Evolutionary conservation across 2,329 filamentous ascomycete species (phyloP).

Genomic region (Ophiocordyceps camponoti-leonardi): DNA sequence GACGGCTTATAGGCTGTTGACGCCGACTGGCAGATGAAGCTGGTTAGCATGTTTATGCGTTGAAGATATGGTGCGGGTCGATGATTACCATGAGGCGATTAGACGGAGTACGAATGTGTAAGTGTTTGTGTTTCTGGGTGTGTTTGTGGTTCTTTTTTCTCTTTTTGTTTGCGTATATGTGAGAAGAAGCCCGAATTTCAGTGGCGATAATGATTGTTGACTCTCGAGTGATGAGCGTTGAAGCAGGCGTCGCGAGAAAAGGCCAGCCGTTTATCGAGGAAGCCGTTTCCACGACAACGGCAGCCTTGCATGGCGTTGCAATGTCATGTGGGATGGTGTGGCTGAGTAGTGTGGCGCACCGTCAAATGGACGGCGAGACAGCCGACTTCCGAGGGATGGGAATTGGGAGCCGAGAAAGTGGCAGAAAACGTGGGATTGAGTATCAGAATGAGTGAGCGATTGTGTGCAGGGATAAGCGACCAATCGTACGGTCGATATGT

Average conservation of each 20-base stretch:
- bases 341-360: conserved; percentile 4
- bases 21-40: conserved; percentile 30
- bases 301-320: conserved; percentile 7
- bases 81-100: conserved; percentile 13
- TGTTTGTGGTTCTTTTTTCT: no score
- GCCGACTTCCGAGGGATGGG: background rate
- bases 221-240: background rate
- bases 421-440: no score
- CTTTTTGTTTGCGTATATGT: no score
- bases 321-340: conserved; percentile 2
- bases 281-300: conserved; percentile 7
- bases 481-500: no score
- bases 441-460: no score
- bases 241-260: background rate
- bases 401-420: background rate
- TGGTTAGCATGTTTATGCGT: conserved; percentile 11
- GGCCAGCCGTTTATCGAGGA: background rate
- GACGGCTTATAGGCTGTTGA: conserved; percentile 50
- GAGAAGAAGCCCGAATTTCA: no score
- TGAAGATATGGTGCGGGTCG: conserved; percentile 7
- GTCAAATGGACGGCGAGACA: background rate
- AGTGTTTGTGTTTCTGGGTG: no score
- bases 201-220: no score
- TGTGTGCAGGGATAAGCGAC: no score
- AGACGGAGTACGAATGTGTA: background rate